Base-by-base conservation (phyloP, 2,329 filamentous ascomycete genomes). In the Aspergillus pseudonomiae region DNA sequence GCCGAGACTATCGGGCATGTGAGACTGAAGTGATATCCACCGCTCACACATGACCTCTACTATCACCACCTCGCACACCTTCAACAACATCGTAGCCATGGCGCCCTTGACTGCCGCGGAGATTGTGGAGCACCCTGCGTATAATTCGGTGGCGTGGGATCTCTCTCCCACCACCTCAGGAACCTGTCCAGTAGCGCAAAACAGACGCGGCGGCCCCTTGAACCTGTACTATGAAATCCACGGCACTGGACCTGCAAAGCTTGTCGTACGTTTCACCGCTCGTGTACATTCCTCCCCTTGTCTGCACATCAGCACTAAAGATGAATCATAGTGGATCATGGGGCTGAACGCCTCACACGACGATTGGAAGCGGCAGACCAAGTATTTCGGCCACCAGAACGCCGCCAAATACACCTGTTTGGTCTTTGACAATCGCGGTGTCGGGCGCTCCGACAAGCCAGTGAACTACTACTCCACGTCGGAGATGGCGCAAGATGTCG, bases 341-440 rank as follows among this genome's bases (percentile, higher is more conserved):
- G 93, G 93, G 66, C 84, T 96, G 4, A 92, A 89, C 43, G 88
- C 89, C 61, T 84, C 84, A 63, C 83, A 86, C 73, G 83, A 86
- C 50, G 85, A 88, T 61, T 96, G 91, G 91, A 92, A 96, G 81
- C 88, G 91, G 59, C 93, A 96, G 75, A 95, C 90, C 11, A 87
- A 90, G 68, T 85, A 92, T 79, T 94, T 96, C 73, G 92, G 91
- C 58, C 93, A 96, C 79, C 82, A 87, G 57, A 83, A 87, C 64
- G 84, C 82, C 54, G 81, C 87, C 64, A 81, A 84, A 67, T 96
- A 93, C 80, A 89, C 90, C 0, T 89, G 89, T 61, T 84, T 97
- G 7, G 79, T 95, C 61, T 82, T 93, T 68, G 93, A 96, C 81
- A 96, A 96, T 79, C 88, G 93, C 69, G 93, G 93, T 66, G 90